Base-by-base conservation (phyloP, 495 filamentous ascomycete species). In the Hypomontagnella monticulosa region DNA sequence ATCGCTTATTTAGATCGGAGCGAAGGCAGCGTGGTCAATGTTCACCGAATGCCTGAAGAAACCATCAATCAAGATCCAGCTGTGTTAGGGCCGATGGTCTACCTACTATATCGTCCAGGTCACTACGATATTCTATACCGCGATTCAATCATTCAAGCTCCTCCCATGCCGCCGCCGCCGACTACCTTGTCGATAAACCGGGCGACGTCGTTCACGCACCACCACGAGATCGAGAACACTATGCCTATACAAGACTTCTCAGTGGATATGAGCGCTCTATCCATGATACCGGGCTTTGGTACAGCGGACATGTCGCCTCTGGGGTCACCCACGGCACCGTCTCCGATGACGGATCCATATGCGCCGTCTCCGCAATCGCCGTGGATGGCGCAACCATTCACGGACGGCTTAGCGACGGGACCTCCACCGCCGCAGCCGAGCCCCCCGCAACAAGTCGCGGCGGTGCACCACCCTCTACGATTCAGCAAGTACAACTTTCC, bases 111-210 rank as follows among this genome's bases (percentile, higher is more conserved):
- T 81, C 69, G 88, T 81, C 73, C 86, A 36, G 93, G 92, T 51
- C 95, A 99, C 75, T 99, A 99, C 73, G 95, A 99, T 76, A 86
- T 99, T 52, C 82, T 98, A 14, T 99, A 99, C 80, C 91, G 86
- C 67, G 71, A 71, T 38, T 51, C 58, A 7, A 46, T 70, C 11
- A 62, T 68, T 9, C 66, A 69, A 16, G 79, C 87, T 49, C 72
- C 85, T 40, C 68, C 81, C 30, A 78, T 83, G 68, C 75, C 80
- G 57, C 80, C 83, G 18, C 67, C 62, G 14, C 78, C 82, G 37
- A 77, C 86, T 64, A 75, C 83, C 47, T 66, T 88, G 2, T 84
- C 84, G 62, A 78, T 91, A 32, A 73, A 84, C 69, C 77, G 81
- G 41, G 80, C 75, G 10, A 72, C 70, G 11, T 69, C 63, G 43